Conservation (phyloP, 768 basidiomycete genomes). For the Glaciozyma martinii region DNA sequence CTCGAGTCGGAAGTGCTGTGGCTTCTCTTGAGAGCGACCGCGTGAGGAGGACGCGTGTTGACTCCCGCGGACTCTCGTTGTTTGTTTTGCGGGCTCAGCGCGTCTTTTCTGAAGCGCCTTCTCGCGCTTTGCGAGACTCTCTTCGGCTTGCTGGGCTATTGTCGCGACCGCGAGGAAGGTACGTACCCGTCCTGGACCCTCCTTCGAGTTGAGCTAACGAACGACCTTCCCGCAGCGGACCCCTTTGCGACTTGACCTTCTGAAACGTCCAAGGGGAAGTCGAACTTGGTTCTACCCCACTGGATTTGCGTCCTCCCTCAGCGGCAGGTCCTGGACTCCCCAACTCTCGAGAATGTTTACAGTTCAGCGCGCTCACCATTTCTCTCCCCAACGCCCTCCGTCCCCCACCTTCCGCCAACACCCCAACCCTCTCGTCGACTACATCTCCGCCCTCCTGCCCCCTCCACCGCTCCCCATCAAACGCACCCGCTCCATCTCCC, state of each 20-base stretch:
- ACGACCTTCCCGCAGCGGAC: no score
- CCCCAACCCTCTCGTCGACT: conserved; percentile 5
- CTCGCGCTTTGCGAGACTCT: no score
- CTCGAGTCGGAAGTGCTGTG: no score
- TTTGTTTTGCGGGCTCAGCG: no score
- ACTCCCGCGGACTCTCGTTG: no score
- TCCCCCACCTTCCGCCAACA: conserved; percentile 7
- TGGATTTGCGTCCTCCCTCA: neutral
- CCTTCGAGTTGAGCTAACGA: no score
- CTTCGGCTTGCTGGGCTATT: no score
- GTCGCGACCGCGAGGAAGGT: neutral
- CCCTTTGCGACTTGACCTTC: no score
- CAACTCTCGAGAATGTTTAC: neutral
- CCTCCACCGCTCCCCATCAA: neutral
- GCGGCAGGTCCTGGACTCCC: no score
- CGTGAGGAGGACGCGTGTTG: no score
- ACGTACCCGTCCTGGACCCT: neutral
- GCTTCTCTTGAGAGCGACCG: no score
- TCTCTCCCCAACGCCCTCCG: conserved; percentile 11
- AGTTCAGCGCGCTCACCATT: conserved; percentile 18
- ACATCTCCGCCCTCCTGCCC: conserved; percentile 5
- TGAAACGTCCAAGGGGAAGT: neutral
- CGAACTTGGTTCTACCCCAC: neutral
- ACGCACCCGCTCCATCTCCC: conserved; percentile 6
- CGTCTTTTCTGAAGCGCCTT: no score